These are phyloP conservation scores for Maudiozyma pseudohumilis DNA, from an alignment of 805 yeast species.

Conservation along the genomic window DNA sequence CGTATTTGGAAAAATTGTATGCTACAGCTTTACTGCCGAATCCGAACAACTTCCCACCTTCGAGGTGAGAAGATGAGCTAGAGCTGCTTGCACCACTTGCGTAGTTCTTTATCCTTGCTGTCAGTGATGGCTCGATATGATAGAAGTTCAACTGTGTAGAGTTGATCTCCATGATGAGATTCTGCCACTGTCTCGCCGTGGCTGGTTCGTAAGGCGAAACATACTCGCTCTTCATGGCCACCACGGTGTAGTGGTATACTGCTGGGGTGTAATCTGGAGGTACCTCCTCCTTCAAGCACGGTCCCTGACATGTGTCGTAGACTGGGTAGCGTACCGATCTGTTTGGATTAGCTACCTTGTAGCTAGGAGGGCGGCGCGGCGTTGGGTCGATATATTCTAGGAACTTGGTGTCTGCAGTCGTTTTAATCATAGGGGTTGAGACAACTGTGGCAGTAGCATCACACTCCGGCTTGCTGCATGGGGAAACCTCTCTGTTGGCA, in stretches of 20 bases:
- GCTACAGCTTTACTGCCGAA: slow-evolving; percentile 12
- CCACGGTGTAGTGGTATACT: slow-evolving; percentile 46
- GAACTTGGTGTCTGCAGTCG: slow-evolving; percentile 12
- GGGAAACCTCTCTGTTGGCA: too few species aligned
- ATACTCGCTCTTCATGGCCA: slow-evolving; percentile 65
- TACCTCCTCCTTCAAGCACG: slow-evolving; percentile 27
- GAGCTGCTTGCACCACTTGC: slow-evolving; percentile 13
- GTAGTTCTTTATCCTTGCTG: slow-evolving; percentile 24
- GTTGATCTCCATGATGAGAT: slow-evolving; percentile 61
- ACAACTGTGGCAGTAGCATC: too few species aligned
- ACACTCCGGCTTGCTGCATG: too few species aligned
- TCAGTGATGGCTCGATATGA: slow-evolving; percentile 30
- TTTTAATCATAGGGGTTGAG: neutral
- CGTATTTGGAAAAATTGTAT: slow-evolving; percentile 21
- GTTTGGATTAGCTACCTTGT: slow-evolving; percentile 20
- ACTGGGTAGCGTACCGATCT: slow-evolving; percentile 27
- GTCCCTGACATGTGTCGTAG: slow-evolving; percentile 24
- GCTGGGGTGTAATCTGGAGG: slow-evolving; percentile 66
- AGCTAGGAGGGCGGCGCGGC: slow-evolving; percentile 30
- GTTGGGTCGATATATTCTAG: slow-evolving; percentile 28
- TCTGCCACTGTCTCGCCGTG: slow-evolving; percentile 59
- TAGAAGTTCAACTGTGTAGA: slow-evolving; percentile 79
- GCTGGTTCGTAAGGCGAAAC: slow-evolving; percentile 66
- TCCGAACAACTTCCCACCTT: slow-evolving; percentile 10
- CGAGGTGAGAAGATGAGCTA: neutral